Evolutionary conservation across 1,139 yeast genomes (phyloP).

Genomic region (Pichia sp.): DNA sequence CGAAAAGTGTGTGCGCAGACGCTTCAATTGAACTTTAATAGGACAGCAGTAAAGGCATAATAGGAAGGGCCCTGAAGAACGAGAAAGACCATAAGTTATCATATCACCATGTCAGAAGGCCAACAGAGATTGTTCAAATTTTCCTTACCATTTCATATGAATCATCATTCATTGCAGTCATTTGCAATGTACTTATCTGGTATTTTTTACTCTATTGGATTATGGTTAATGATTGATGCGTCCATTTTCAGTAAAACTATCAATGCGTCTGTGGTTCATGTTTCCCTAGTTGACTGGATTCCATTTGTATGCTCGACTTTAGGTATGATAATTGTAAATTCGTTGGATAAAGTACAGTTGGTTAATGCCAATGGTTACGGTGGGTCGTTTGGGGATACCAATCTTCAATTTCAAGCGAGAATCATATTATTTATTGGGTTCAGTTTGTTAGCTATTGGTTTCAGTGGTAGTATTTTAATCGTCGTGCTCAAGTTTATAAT

Average conservation of each 20-base stretch:
- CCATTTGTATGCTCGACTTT: slow-evolving; percentile 83
- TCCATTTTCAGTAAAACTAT: slow-evolving; percentile 78
- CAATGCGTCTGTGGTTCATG: slow-evolving; percentile 81
- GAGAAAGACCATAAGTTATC: no score
- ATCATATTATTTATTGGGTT: slow-evolving; percentile 86
- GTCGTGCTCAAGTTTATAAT: slow-evolving; percentile 76
- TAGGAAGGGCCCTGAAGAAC: not conserved
- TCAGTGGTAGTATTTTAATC: slow-evolving; percentile 87
- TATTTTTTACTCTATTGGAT: slow-evolving; percentile 75
- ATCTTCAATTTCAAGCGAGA: slow-evolving; percentile 88
- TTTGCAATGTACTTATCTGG: slow-evolving; percentile 72
- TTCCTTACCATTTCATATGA: slow-evolving; percentile 39
- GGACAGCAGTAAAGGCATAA: not conserved
- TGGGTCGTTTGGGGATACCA: slow-evolving; percentile 25
- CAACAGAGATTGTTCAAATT: slow-evolving; percentile 38
- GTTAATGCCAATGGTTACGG: slow-evolving; percentile 35
- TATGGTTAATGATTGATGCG: slow-evolving; percentile 86
- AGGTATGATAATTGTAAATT: slow-evolving; percentile 88
- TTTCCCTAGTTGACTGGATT: slow-evolving; percentile 90
- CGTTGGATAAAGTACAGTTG: slow-evolving; percentile 79
- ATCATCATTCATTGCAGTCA: slow-evolving; percentile 64
- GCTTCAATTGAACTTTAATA: no score
- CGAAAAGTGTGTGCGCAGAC: no score
- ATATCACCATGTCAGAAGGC: slow-evolving; percentile 3
- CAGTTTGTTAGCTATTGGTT: slow-evolving; percentile 86